Evolutionary conservation across 768 basidiomycete species (phyloP).

Genomic region (Hygrophorus pudorinus): DNA sequence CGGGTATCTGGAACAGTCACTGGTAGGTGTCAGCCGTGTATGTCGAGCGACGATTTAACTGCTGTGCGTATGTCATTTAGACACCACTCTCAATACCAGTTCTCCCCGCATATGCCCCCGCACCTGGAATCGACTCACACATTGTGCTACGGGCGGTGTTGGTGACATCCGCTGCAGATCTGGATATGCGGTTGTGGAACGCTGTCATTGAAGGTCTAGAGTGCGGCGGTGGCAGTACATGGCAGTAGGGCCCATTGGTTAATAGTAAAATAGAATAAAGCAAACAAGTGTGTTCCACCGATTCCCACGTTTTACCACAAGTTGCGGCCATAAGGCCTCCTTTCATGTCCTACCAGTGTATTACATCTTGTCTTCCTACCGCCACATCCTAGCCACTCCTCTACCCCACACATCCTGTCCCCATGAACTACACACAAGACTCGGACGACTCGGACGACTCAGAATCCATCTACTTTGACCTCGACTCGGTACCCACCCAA

Average conservation of each 20-base stretch:
- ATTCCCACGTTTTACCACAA: no score
- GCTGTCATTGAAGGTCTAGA: slow-evolving; percentile 21
- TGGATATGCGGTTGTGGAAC: slow-evolving; percentile 40
- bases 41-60: slow-evolving; percentile 5
- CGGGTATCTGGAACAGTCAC: slow-evolving; percentile 44
- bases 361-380: no score
- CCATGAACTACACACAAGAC: no score
- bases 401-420: no score
- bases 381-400: no score
- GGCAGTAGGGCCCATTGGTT: background rate
- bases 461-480: no score
- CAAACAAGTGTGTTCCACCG: no score
- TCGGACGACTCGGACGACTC: no score
- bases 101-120: slow-evolving; percentile 29
- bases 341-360: no score
- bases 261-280: no score
- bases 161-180: slow-evolving; percentile 34
- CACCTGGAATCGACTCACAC: slow-evolving; percentile 30
- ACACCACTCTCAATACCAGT: slow-evolving; percentile 29
- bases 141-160: slow-evolving; percentile 47
- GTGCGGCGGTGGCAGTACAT: background rate
- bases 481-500: no score
- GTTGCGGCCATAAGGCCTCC: no score
- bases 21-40: slow-evolving; percentile 24
- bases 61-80: slow-evolving; percentile 23